Evolutionary conservation across 106 monocot species (phyloP).

Genomic region (Phalaenopsis equestris): DNA sequence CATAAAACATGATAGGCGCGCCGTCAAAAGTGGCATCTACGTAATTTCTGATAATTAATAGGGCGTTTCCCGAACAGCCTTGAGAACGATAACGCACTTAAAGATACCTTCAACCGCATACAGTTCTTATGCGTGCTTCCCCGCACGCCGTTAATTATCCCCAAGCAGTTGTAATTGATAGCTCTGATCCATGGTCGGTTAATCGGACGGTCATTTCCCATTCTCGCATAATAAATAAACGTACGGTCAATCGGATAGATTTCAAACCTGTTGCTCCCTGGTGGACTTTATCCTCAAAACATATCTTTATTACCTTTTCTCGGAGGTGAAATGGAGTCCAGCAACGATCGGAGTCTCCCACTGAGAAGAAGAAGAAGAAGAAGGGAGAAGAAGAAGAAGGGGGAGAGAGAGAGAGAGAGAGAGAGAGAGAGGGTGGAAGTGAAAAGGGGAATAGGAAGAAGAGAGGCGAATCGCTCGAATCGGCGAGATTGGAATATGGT

Average conservation of each 20-base stretch:
- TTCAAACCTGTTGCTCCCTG: background rate
- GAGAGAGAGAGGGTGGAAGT: background rate
- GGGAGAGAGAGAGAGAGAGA: background rate
- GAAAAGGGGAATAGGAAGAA: background rate
- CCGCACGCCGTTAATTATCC: background rate
- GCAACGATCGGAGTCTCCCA: background rate
- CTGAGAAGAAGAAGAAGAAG: background rate
- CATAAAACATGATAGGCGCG: too few species aligned
- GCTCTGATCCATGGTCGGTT: background rate
- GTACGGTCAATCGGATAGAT: background rate
- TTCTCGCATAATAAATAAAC: background rate
- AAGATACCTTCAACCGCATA: background rate
- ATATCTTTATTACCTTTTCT: background rate
- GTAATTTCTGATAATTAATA: too few species aligned
- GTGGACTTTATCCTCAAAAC: background rate
- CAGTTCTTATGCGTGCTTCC: background rate
- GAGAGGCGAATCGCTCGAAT: background rate
- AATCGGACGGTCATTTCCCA: background rate
- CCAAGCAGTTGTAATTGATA: background rate
- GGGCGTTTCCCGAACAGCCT: too few species aligned
- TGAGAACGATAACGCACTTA: too few species aligned
- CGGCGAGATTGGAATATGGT: slow-evolving; percentile 5
- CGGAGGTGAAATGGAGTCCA: background rate
- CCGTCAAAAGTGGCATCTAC: too few species aligned
- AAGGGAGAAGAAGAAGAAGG: background rate